Base-by-base conservation (phyloP, 169 alveolate genomes). In the Plasmodium gallinaceum region DNA sequence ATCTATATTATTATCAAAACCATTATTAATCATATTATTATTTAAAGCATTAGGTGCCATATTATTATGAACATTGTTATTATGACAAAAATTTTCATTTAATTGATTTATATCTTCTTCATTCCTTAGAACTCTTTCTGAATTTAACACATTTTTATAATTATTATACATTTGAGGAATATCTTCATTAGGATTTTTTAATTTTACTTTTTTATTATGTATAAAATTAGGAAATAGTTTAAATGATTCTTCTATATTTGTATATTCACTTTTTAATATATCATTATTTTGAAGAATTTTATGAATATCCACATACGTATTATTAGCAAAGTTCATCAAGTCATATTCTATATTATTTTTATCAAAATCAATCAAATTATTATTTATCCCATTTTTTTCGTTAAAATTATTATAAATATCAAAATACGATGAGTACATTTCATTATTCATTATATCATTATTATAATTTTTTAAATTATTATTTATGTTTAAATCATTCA, bases 261-360 rank as follows among this genome's bases (percentile, higher is more conserved):
- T 45, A 61, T 65, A 75, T 24, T 87, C 88, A 12, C 54, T 70
- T 18, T 87, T 87, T 70, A 75, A 39, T 51, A 60, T 12, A 69
- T 68, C 88, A 69, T 87, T 83, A 43, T 87, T 87, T 46, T 70
- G 70, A 43, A 75, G 39, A 16, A 75, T 70, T 75, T 87, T 87
- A 18, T 87, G 88, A 12, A 75, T 70, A 62, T 87, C 88, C 2
- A 52, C 37, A 62, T 87, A 75, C 12, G 88, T 74, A 58, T 18
- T 87, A 51, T 70, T 87, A 4, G 88, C 43, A 62, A 75, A 75
- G 26, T 45, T 69, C 10, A 74, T 24, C n/a, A 75, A 52, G 54
- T 87, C 88, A 24, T 57, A 32, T 65, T 70, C 88, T 32, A 75
- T 45, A 45, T 51, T 48, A 20, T 24, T 57, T 18, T 70, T 80